Evolutionary conservation across 768 basidiomycete genomes (phyloP).

Genomic region (Tulasnella sp.): DNA sequence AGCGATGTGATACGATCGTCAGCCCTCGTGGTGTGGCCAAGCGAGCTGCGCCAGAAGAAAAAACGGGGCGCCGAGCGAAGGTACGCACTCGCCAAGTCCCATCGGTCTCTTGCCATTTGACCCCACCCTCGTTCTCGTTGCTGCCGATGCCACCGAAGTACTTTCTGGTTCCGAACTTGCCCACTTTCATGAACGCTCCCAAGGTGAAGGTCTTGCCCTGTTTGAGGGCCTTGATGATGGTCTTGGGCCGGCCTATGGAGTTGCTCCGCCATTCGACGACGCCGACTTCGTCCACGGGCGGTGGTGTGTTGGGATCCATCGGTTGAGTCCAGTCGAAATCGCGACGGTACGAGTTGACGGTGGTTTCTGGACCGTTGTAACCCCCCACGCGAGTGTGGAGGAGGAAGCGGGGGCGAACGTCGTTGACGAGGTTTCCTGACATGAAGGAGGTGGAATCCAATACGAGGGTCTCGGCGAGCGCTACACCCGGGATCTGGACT

Average conservation of each 20-base stretch:
- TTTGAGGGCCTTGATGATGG: slow-evolving; percentile 15
- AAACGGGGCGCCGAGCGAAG: not conserved
- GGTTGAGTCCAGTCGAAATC: not conserved
- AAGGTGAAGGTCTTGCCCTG: slow-evolving; percentile 17
- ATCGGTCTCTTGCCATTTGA: slow-evolving; percentile 26
- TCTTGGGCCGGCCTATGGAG: slow-evolving; percentile 16
- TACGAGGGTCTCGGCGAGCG: slow-evolving; percentile 20
- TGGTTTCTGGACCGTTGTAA: slow-evolving; percentile 22
- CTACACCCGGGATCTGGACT: slow-evolving; percentile 19
- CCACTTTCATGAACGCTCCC: slow-evolving; percentile 21
- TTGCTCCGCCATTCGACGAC: slow-evolving; percentile 22
- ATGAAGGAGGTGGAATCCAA: slow-evolving; percentile 28
- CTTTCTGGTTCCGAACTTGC: slow-evolving; percentile 8
- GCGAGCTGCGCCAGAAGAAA: not conserved
- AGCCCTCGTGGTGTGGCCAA: not conserved
- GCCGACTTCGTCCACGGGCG: slow-evolving; percentile 18
- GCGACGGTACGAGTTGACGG: slow-evolving; percentile 11
- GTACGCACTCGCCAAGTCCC: slow-evolving; percentile 26
- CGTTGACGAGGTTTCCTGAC: slow-evolving; percentile 25
- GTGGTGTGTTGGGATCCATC: not conserved
- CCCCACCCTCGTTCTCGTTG: not conserved
- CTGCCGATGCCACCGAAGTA: slow-evolving; percentile 19
- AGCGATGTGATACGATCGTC: not conserved
- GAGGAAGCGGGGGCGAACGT: slow-evolving; percentile 22
- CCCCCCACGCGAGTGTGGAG: slow-evolving; percentile 19